Evolutionary conservation across 208 protist genomes (phyloP), one percentile per base, ranked within the genome.

Genomic region (Blechomonas ayalai): DNA sequence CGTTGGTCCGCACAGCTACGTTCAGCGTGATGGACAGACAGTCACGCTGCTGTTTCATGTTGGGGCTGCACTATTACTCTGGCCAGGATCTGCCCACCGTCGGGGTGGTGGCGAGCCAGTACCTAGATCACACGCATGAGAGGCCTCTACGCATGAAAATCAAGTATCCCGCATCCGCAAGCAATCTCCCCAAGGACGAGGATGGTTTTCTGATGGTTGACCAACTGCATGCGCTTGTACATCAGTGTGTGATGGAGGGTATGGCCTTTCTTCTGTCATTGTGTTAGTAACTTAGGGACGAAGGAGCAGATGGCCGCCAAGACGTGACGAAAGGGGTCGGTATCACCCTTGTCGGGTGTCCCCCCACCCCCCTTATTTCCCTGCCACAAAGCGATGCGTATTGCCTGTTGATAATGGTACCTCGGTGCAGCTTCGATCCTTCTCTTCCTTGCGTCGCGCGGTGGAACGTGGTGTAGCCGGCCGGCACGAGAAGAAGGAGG

Each of bases 61-160:
- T 81, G 13, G 43, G 32, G 0, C 37, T 82, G 45, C 78, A 68
- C 39, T 77, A 74, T 60, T 42, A 60, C 45, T 59, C 44, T 24
- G 58, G 57, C 7, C 16, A 29, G n/a, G 67, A 63, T 16, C 38
- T 80, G 5, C 69, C 69, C 1, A 67, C 59, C 13, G 52, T 79
- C 6, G 64, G 55, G 9, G 55, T 73, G 8, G 66, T 59, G 37
- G 57, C 62, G n/a, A 68, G 38, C 39, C 64, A 73, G 44, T 72
- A 66, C 54, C 19, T 46, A 23, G n/a, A n/a, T n/a, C n/a, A n/a
- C n/a, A n/a, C n/a, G n/a, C n/a, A n/a, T n/a, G n/a, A n/a, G n/a
- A n/a, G n/a, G n/a, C n/a, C n/a, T n/a, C 23, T 73, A 34, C 59
- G 53, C 7, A 8, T n/a, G 18, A 69, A 72, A 43, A 26, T 78